Evolutionary conservation across 176 grass and related monocot genomes (phyloP), one percentile per base, ranked within the genome.

Genomic region (Rhynchospora tenuis): DNA sequence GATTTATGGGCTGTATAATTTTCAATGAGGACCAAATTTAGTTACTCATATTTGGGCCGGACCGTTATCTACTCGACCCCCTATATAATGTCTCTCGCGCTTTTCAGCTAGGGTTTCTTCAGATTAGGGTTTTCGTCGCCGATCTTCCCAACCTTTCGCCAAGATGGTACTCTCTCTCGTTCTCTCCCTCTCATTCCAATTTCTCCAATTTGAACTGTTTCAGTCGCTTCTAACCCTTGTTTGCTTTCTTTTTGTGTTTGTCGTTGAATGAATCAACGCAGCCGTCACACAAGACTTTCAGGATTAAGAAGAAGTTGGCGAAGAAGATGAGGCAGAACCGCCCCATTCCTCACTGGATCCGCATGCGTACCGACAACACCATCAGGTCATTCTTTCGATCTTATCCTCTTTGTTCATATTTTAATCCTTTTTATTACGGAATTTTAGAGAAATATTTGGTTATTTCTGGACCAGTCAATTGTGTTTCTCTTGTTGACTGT

Each of bases 271-370:
- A 45, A 50, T 5, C 0, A 20, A 1, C 44, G 52, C 87, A 93
- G 94, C 94, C 94, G 87, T 97, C 94, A 22, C 94, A 93, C 87
- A 97, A 97, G 89, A 93, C 94, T 80, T 97, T 97, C 89, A 84
- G 69, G 48, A 97, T 97, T 85, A 97, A 97, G 89, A 85, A 91
- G 91, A 97, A 97, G 87, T 85, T 97, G 87, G 94, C 94, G 70
- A 93, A 97, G 91, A 97, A 93, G 89, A 88, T 90, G 94, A 87
- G 89, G 85, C 94, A 97, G 91, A 97, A 97, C 87, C 94, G 94
- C 65, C 94, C 94, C 80, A 97, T 97, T 87, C 94, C 94, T 86
- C 90, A 93, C 89, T 97, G 94, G 94, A 97, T 97, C 77, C 89
- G 94, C 87, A 93, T 93, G 94, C 70, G 94, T 61, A 97, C 91